These are phyloP conservation scores for Talaromyces sp. DNA, from an alignment of 2,329 filamentous ascomycete species.

Conservation along the genomic window DNA sequence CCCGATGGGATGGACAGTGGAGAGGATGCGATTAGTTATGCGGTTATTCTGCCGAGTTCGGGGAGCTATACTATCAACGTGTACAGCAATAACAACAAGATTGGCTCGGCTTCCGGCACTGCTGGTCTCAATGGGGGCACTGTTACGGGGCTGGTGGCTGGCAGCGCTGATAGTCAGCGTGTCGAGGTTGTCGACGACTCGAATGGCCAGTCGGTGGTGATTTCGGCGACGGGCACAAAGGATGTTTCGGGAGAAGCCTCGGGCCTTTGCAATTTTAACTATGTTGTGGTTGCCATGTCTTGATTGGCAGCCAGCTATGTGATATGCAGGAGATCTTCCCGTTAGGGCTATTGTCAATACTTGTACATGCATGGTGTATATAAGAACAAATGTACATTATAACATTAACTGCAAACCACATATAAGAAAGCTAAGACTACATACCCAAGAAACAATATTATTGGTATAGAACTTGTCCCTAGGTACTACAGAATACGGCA, in stretches of 20 bases:
- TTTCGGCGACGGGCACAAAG: slow-evolving; percentile 10
- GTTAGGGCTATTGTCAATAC: neutral
- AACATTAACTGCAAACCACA: no score
- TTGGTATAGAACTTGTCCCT: neutral
- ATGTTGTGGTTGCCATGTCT: slow-evolving; percentile 11
- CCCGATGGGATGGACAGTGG: slow-evolving; percentile 3
- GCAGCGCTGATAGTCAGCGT: slow-evolving; percentile 9
- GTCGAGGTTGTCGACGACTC: slow-evolving; percentile 9
- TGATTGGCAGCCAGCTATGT: neutral
- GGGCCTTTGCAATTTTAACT: slow-evolving; percentile 14
- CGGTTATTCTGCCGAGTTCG: slow-evolving; percentile 5
- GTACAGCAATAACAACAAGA: slow-evolving; percentile 11
- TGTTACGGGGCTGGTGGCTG: slow-evolving; percentile 9
- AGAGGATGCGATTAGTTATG: slow-evolving; percentile 12
- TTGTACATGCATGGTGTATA: neutral
- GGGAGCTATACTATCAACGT: slow-evolving; percentile 9
- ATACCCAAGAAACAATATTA: no score
- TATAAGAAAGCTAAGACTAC: no score
- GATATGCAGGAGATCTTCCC: neutral
- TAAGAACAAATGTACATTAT: neutral
- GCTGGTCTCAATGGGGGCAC: slow-evolving; percentile 8
- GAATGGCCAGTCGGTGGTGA: neutral
- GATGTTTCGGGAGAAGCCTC: slow-evolving; percentile 6
- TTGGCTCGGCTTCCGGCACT: slow-evolving; percentile 2
- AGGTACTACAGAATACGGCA: neutral